phyloP scores from a whole-genome alignment of 805 yeast genomes.

The Candida jianshihensis region DNA sequence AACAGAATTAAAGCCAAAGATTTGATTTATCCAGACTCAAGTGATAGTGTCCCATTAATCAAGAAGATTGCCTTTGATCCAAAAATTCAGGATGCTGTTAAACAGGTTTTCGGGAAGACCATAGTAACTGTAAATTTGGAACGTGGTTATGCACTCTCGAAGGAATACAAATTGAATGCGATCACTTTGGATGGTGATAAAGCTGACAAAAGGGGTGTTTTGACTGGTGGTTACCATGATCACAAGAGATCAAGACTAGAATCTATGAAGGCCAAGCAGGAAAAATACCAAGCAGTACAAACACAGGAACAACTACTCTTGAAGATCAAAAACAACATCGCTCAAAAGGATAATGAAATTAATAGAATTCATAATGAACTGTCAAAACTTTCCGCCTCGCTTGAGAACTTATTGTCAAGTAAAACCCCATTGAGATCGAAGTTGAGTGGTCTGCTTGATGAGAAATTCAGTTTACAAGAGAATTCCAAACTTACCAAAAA shows the following conservation, averaged over 20 bases:
- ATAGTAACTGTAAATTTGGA: constrained; percentile 68
- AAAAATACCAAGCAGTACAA: constrained; percentile 43
- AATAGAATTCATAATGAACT: constrained; percentile 41
- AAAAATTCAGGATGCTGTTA: constrained; percentile 56
- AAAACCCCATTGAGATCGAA: constrained; percentile 39
- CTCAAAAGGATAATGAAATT: constrained; percentile 42
- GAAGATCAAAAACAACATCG: constrained; percentile 32
- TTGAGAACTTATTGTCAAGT: constrained; percentile 36
- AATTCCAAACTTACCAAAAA: constrained; percentile 25
- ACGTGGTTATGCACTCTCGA: constrained; percentile 62
- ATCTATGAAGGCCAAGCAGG: constrained; percentile 49
- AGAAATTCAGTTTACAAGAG: constrained; percentile 37
- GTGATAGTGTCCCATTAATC: constrained; percentile 66
- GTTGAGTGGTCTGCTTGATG: constrained; percentile 34
- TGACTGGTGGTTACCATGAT: constrained; percentile 85
- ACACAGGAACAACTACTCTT: constrained; percentile 32
- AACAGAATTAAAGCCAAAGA: constrained; percentile 47
- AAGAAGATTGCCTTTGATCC: constrained; percentile 61
- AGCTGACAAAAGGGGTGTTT: constrained; percentile 74
- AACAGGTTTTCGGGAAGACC: constrained; percentile 75
- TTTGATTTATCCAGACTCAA: constrained; percentile 52
- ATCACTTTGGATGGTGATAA: constrained; percentile 91
- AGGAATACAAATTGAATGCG: constrained; percentile 54
- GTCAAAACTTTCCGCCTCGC: constrained; percentile 25
- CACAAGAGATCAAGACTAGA: constrained; percentile 63